Percentiles rank a stretch among this genome's conserved stretches.
Evolutionary conservation across 1,139 yeast species (phyloP).

Genomic region (Pichia sp.): DNA sequence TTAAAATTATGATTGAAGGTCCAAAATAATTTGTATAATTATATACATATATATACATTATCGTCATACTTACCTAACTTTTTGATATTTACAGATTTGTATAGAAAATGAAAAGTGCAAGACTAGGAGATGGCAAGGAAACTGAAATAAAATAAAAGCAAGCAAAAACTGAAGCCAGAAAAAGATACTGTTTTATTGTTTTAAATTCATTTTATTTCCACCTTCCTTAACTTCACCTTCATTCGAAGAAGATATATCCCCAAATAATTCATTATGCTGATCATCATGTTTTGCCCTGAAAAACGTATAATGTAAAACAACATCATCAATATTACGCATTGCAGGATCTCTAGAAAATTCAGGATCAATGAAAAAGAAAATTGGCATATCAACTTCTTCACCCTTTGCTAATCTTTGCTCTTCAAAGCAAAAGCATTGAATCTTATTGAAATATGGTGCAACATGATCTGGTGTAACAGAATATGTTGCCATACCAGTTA

Average conservation of each 20-base stretch:
- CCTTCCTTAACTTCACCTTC: background rate
- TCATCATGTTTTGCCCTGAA: conserved; percentile 50
- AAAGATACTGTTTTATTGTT: background rate
- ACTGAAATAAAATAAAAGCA: too few species aligned
- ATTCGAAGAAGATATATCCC: too few species aligned
- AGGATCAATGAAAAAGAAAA: conserved; percentile 96
- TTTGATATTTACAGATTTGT: too few species aligned
- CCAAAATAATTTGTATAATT: conserved; percentile 18
- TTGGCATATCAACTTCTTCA: conserved; percentile 99
- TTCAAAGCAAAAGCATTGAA: conserved; percentile 97
- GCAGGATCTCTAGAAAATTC: conserved; percentile 93
- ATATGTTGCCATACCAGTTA: conserved; percentile 97
- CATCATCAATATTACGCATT: conserved; percentile 85
- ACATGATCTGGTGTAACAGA: conserved; percentile 95
- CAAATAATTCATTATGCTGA: conserved; percentile 22
- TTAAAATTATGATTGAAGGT: conserved; percentile 59
- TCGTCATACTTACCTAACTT: background rate
- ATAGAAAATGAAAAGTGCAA: too few species aligned
- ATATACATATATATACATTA: background rate
- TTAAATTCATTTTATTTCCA: background rate
- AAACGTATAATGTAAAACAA: conserved; percentile 87
- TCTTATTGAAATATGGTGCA: conserved; percentile 92
- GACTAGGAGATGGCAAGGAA: too few species aligned
- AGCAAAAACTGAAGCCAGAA: too few species aligned
- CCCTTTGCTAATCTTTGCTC: conserved; percentile 92